These are phyloP conservation scores for Aspergillus wentii DNA, from an alignment of 495 filamentous ascomycete species.

Conservation along the genomic window DNA sequence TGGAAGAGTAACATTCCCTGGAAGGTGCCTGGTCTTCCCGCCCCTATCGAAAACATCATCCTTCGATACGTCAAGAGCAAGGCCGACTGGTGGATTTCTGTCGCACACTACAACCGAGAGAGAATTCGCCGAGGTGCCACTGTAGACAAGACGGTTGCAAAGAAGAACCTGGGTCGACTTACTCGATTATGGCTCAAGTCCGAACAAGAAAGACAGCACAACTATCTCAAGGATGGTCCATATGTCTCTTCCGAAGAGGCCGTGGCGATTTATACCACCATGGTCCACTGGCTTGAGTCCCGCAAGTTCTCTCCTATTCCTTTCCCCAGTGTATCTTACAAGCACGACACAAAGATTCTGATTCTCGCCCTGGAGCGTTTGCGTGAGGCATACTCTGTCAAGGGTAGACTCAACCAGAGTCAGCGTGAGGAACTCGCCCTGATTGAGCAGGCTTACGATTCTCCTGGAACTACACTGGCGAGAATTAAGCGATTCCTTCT, in stretches of 20 bases:
- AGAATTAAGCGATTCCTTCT: constrained; percentile 97
- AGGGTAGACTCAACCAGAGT: constrained; percentile 94
- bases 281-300: constrained; percentile 98
- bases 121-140: constrained; percentile 93
- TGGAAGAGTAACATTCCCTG: constrained; percentile 99
- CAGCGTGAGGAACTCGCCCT: constrained; percentile 95
- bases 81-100: constrained; percentile 99
- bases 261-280: constrained; percentile 97
- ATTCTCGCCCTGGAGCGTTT: constrained; percentile 94
- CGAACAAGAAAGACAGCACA: constrained; percentile 97
- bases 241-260: constrained; percentile 98
- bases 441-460: constrained; percentile 98
- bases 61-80: constrained; percentile 98
- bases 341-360: constrained; percentile 98
- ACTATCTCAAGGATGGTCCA: constrained; percentile 98
- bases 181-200: constrained; percentile 97
- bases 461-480: constrained; percentile 91
- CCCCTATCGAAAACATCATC: constrained; percentile 97
- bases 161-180: constrained; percentile 96
- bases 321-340: constrained; percentile 98
- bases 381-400: constrained; percentile 95
- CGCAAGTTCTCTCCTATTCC: constrained; percentile 98
- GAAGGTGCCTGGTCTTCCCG: constrained; percentile 96
- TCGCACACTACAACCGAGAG: constrained; percentile 97
- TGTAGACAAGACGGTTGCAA: constrained; percentile 97